Conservation (phyloP, 2,329 filamentous ascomycete genomes). For the Colletotrichum kahawae region DNA sequence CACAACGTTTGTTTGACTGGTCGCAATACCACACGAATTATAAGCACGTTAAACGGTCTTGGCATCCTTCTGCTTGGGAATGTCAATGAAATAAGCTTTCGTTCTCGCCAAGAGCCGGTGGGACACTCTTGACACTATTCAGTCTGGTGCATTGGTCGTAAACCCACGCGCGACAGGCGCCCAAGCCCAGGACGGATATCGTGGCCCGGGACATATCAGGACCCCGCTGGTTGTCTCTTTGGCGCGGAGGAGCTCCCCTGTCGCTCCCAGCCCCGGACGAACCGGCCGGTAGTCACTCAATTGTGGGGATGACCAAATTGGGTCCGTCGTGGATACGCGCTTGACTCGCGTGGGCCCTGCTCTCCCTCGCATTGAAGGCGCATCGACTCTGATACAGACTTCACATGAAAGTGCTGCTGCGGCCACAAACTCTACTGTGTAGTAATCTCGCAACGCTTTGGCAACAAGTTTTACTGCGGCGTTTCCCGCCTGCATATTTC, state of each 20-base stretch:
- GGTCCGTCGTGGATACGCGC: neutral
- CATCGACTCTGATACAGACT: neutral
- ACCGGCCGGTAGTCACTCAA: neutral
- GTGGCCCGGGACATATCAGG: neutral
- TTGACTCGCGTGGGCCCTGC: constrained; percentile 4
- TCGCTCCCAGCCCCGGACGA: neutral
- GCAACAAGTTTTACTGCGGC: neutral
- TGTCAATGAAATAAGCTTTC: neutral
- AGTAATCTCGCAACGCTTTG: neutral
- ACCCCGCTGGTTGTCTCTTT: neutral
- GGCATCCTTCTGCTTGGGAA: neutral
- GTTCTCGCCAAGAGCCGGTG: neutral
- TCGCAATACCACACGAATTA: neutral
- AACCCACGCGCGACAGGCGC: neutral
- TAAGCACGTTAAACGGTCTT: neutral
- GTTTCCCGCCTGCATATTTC: neutral
- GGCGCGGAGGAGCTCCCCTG: neutral
- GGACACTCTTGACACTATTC: neutral
- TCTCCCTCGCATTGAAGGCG: neutral
- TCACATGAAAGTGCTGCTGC: neutral
- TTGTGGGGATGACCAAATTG: neutral
- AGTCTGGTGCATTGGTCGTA: neutral
- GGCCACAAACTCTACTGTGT: neutral
- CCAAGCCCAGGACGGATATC: neutral
- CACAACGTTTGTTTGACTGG: neutral